Base-by-base conservation (phyloP, 1,284 basidiomycete species). In the Schizophyllum amplum region DNA sequence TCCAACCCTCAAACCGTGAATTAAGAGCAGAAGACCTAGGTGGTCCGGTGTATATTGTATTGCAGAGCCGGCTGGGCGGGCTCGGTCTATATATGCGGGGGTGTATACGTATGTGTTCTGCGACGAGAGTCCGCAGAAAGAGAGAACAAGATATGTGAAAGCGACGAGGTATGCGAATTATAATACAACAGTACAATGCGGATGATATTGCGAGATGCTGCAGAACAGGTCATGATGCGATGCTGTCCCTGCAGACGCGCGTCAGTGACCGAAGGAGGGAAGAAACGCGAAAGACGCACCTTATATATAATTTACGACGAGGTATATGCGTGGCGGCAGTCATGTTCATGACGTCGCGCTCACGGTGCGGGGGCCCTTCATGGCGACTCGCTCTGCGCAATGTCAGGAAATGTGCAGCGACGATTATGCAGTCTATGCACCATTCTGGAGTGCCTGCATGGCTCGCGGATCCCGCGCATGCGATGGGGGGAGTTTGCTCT, bases 401-500 rank as follows among this genome's bases (percentile, higher is more conserved):
- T 42, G 33, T 42, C 11, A 42, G 33, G 33, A 33, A 6, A 33
- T 33, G 27, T 13, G 27, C 27, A 42, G 33, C 3, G 3, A 9
- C 3, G 7, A 17, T 42, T 9, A 42, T 42, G 13, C 11, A 42
- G 33, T 42, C 13, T 42, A 42, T 9, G 33, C 33, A 42, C 33
- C 33, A 42, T 42, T 42, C 33, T 42, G 33, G 7, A 42, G 57
- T 20, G 57, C 50, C 59, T 62, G 63, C 46, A 58, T 61, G 24
- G 60, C 61, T 49, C 62, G 62, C 47, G 60, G 57, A 47, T 67
- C 61, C 55, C 65, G 59, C 25, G 60, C 60, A 27, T 69, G 62
- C 11, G 33, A 42, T 42, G 33, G 33, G 33, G 72, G 72, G 26
- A 74, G 65, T 56, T 73, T 74, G 5, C 69, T 66, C 7, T 70